Evolutionary conservation across 2,329 filamentous ascomycete species (phyloP).

Genomic region (Ilyonectria mors-panacis): DNA sequence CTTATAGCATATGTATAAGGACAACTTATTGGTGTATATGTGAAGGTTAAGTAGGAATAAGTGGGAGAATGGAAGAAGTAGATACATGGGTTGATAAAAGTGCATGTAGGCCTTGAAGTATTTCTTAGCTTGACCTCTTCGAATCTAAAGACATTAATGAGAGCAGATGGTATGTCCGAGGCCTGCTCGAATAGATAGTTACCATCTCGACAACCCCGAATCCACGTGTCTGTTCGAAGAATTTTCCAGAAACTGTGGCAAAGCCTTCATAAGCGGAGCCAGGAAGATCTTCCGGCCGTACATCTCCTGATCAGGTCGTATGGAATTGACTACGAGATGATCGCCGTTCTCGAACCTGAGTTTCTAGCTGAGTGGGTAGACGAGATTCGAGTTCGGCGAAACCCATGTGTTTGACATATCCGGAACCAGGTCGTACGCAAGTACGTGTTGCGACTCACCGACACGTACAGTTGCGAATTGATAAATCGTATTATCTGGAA

Average conservation of each 20-base stretch:
- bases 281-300: neutral
- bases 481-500: neutral
- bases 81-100: too few relatives aligned
- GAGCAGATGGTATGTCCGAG: too few relatives aligned
- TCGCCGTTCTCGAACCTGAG: neutral
- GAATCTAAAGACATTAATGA: too few relatives aligned
- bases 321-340: neutral
- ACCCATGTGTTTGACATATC: neutral
- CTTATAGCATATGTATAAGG: too few relatives aligned
- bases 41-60: too few relatives aligned
- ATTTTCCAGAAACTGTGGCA: neutral
- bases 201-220: constrained; percentile 4
- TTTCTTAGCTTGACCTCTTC: too few relatives aligned
- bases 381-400: neutral
- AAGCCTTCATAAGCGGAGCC: constrained; percentile 1
- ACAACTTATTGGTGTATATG: too few relatives aligned
- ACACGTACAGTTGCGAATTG: neutral
- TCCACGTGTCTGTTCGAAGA: neutral
- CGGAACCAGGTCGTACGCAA: neutral
- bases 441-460: neutral
- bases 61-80: too few relatives aligned
- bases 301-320: neutral
- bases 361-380: neutral
- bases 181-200: neutral
- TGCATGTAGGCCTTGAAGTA: too few relatives aligned